Evolutionary conservation across 139 green algal species (phyloP).

Genomic region (Micromonas pusilla): DNA sequence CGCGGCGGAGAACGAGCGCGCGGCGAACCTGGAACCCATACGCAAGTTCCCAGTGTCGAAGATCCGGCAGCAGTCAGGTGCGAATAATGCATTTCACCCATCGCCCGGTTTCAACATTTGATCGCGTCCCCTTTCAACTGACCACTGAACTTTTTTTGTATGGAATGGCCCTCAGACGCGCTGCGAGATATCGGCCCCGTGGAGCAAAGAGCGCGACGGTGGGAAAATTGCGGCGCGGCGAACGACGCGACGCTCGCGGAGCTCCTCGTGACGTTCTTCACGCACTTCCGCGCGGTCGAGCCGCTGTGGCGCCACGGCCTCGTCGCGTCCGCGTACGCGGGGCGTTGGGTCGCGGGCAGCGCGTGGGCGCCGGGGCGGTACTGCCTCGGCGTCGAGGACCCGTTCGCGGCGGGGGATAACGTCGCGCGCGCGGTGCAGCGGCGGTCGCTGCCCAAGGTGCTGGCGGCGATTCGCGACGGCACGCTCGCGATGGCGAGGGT

Average conservation of each 20-base stretch:
- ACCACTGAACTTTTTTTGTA: too few species aligned
- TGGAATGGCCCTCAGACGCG: too few species aligned
- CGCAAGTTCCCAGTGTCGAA: background rate
- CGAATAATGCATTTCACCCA: too few species aligned
- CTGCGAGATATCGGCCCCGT: background rate
- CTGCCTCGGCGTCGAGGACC: conserved; percentile 15
- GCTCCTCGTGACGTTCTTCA: conserved; percentile 32
- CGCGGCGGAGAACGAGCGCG: background rate
- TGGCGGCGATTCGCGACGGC: background rate
- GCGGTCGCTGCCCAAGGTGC: background rate
- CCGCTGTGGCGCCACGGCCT: background rate
- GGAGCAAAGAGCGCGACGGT: background rate
- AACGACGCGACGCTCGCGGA: conserved; percentile 27
- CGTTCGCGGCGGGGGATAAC: conserved; percentile 22
- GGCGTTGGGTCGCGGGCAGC: background rate
- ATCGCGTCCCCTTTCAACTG: too few species aligned
- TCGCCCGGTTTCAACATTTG: too few species aligned
- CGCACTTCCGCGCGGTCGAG: conserved; percentile 14
- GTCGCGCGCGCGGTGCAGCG: conserved; percentile 17
- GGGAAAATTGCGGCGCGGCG: background rate
- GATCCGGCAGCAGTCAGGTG: background rate
- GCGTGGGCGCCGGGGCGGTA: conserved; percentile 1
- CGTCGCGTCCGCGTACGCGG: background rate
- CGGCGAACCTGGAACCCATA: background rate
- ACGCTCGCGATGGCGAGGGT: background rate